Percentiles rank a stretch among this genome's conserved stretches.
These are phyloP conservation scores for Hevea brasiliensis DNA, from an alignment of 345 rosid genomes.

Conservation along the genomic window DNA sequence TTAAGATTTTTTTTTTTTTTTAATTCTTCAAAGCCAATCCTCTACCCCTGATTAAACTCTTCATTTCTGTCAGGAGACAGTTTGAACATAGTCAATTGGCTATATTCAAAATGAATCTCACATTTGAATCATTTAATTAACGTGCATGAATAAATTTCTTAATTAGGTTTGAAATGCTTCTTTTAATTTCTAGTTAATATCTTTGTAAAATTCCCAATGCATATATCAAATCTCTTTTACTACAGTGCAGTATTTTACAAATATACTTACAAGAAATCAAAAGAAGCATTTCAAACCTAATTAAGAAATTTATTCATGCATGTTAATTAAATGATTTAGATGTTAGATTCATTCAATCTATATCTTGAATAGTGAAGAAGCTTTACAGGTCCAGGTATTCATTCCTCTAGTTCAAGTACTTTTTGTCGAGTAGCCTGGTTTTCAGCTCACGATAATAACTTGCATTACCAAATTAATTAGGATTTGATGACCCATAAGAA, in stretches of 20 bases:
- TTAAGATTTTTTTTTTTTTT: no score
- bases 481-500: no score
- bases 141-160: neutral
- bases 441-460: neutral
- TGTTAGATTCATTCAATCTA: slow-evolving; percentile 5
- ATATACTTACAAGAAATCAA: no score
- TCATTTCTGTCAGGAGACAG: no score
- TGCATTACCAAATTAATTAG: neutral
- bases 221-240: no score
- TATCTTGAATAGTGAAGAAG: neutral
- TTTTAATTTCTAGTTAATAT: neutral
- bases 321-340: neutral
- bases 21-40: no score
- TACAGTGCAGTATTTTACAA: no score
- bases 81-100: no score
- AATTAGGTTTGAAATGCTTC: neutral
- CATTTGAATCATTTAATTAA: neutral
- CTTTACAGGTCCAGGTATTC: slow-evolving; percentile 1
- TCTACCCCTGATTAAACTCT: no score
- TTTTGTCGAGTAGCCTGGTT: neutral
- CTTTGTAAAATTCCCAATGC: no score
- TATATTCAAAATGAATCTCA: slow-evolving; percentile 11
- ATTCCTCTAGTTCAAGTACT: slow-evolving; percentile 3
- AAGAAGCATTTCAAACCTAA: neutral
- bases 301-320: neutral